Conservation (phyloP, 306 rosid genomes). For the Vachellia pachyceras region DNA sequence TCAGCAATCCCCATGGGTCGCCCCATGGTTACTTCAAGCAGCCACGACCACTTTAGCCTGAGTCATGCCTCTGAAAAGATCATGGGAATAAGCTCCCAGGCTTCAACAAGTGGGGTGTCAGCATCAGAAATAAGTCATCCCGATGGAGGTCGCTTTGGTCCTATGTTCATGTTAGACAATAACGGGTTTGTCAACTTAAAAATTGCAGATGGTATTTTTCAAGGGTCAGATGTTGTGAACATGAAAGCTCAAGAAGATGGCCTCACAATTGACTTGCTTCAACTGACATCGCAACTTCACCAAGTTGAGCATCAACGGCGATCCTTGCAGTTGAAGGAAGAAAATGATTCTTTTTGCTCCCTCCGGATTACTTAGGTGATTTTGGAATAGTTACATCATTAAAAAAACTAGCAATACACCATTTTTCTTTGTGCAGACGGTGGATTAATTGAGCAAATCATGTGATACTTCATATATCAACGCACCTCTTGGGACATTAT, state of each 20-base stretch:
- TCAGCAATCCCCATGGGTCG: slow-evolving; percentile 58
- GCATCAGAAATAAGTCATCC: slow-evolving; percentile 55
- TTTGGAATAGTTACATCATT: slow-evolving; percentile 41
- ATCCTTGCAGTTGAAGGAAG: slow-evolving; percentile 64
- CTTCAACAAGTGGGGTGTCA: slow-evolving; percentile 50
- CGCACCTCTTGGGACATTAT: no score
- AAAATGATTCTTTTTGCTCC: slow-evolving; percentile 63
- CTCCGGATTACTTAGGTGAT: slow-evolving; percentile 57
- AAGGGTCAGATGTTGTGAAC: slow-evolving; percentile 51
- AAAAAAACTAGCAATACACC: neutral
- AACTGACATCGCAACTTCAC: slow-evolving; percentile 80
- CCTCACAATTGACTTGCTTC: slow-evolving; percentile 75
- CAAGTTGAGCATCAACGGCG: slow-evolving; percentile 74
- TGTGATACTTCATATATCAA: neutral
- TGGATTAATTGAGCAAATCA: neutral
- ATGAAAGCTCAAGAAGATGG: slow-evolving; percentile 51
- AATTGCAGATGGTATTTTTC: slow-evolving; percentile 61
- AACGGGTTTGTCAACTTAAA: slow-evolving; percentile 57
- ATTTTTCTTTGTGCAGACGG: slow-evolving; percentile 1
- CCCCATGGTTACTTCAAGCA: slow-evolving; percentile 49
- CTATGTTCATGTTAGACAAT: slow-evolving; percentile 50
- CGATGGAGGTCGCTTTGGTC: slow-evolving; percentile 51
- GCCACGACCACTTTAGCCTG: slow-evolving; percentile 56
- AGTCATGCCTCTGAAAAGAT: slow-evolving; percentile 58
- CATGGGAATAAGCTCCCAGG: slow-evolving; percentile 59